A percentile compares a stretch with the other conserved stretches of the same genome.
These are phyloP conservation scores for Phlebiopsis flavidoalba DNA, from an alignment of 768 basidiomycete genomes.

Conservation along the genomic window DNA sequence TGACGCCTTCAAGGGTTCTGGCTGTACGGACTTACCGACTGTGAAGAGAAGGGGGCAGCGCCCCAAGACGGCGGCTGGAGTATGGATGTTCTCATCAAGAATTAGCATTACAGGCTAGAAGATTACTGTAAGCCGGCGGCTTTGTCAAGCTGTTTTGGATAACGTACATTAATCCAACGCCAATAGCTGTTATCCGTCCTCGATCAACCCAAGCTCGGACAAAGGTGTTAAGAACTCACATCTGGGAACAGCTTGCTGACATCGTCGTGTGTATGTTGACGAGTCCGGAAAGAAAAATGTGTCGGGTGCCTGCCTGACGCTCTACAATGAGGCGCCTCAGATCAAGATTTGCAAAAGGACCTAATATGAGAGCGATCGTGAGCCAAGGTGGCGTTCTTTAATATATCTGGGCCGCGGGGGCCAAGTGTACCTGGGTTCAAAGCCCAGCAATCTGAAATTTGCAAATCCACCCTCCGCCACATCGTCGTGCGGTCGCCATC, in stretches of 20 bases:
- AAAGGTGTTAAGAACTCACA: slow-evolving; percentile 18
- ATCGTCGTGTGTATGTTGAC: slow-evolving; percentile 25
- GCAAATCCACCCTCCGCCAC: slow-evolving; percentile 13
- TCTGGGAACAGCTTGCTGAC: slow-evolving; percentile 24
- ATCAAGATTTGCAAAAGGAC: slow-evolving; percentile 25
- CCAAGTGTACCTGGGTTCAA: slow-evolving; percentile 19
- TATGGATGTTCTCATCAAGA: slow-evolving; percentile 52
- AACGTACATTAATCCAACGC: slow-evolving; percentile 44
- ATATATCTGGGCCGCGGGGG: not conserved
- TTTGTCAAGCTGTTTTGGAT: not conserved
- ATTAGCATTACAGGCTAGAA: slow-evolving; percentile 52
- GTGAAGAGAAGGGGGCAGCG: slow-evolving; percentile 56
- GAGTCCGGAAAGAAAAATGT: slow-evolving; percentile 27
- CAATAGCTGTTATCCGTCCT: slow-evolving; percentile 37
- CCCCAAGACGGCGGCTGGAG: slow-evolving; percentile 46
- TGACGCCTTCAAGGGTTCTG: not conserved
- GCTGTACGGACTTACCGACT: slow-evolving; percentile 33
- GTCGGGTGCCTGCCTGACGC: slow-evolving; percentile 24
- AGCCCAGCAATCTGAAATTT: slow-evolving; percentile 16
- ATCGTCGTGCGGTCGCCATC: slow-evolving; percentile 7
- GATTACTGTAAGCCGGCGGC: not conserved
- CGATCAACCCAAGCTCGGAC: not conserved
- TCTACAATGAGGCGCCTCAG: slow-evolving; percentile 28
- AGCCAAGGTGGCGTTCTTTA: not conserved
- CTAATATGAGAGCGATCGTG: slow-evolving; percentile 9